phyloP scores from a whole-genome alignment of 306 rosid species.

The Aeschynomene evenia region DNA sequence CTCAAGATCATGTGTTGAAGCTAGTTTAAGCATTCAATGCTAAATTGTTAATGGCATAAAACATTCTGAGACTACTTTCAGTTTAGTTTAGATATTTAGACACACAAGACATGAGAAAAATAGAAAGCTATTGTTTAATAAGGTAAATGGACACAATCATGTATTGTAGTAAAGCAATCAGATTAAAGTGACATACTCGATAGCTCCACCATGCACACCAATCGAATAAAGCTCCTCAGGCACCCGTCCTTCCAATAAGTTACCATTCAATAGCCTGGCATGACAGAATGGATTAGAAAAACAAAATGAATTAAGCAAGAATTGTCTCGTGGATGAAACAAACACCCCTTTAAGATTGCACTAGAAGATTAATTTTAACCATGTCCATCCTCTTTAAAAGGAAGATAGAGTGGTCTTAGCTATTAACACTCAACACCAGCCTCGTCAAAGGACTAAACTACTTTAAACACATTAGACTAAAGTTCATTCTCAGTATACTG shows the following conservation, averaged over 20 bases:
- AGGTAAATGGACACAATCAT: conserved; percentile 5
- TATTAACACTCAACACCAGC: conserved; percentile 17
- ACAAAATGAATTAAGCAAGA: conserved; percentile 11
- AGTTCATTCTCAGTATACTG: not conserved
- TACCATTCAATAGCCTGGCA: conserved; percentile 77
- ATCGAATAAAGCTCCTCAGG: conserved; percentile 79
- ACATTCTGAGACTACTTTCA: not conserved
- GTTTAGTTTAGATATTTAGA: conserved; percentile 17
- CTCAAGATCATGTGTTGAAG: conserved; percentile 4
- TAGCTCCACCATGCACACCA: conserved; percentile 95
- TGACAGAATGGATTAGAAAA: conserved; percentile 28
- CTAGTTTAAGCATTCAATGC: conserved; percentile 14
- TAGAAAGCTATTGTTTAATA: not conserved
- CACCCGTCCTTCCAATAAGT: conserved; percentile 81
- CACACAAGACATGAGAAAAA: not conserved
- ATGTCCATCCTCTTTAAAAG: not conserved
- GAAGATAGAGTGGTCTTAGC: not conserved
- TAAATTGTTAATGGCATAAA: conserved; percentile 1
- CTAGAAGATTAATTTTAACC: not conserved
- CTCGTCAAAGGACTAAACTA: not conserved
- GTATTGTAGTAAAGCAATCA: not conserved
- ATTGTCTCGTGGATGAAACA: not conserved
- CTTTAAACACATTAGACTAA: not conserved
- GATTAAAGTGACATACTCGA: conserved; percentile 64
- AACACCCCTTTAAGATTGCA: not conserved